These are phyloP conservation scores for Pseudocohnilembus persalinus DNA, from an alignment of 169 alveolate species.

Conservation along the genomic window DNA sequence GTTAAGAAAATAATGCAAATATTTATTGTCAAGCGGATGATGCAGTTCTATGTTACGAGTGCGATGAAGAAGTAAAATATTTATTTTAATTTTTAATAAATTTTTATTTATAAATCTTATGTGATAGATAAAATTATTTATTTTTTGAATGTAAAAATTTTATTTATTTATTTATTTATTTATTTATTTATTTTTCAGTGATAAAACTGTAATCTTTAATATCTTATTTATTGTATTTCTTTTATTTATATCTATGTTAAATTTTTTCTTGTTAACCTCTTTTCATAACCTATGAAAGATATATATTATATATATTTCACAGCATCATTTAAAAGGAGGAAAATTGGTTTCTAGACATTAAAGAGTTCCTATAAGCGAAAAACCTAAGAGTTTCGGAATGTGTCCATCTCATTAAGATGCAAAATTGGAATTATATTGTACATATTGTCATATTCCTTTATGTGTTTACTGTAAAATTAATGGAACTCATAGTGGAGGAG, in stretches of 20 bases:
- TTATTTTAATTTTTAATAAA: too few relatives aligned
- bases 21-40: conserved; percentile 48
- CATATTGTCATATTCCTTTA: conserved; percentile 31
- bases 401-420: conserved; percentile 42
- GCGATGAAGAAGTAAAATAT: conserved; percentile 35
- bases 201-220: too few relatives aligned
- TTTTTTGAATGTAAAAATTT: too few relatives aligned
- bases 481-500: conserved; percentile 49
- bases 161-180: too few relatives aligned
- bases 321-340: conserved; percentile 43
- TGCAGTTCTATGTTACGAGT: conserved; percentile 38
- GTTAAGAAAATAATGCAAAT: conserved; percentile 38
- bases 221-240: too few relatives aligned
- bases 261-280: too few relatives aligned
- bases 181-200: too few relatives aligned
- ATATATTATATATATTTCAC: too few relatives aligned
- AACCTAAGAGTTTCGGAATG: conserved; percentile 42
- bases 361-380: conserved; percentile 28
- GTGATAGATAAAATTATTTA: too few relatives aligned
- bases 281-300: too few relatives aligned
- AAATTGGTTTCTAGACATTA: conserved; percentile 33
- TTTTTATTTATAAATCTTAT: too few relatives aligned
- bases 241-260: too few relatives aligned
- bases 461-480: conserved; percentile 50
- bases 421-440: conserved; percentile 40